Percentiles rank a stretch among this genome's conserved stretches.
phyloP scores from a whole-genome alignment of 1,139 yeast genomes.

The Zygoascus meyerae region DNA sequence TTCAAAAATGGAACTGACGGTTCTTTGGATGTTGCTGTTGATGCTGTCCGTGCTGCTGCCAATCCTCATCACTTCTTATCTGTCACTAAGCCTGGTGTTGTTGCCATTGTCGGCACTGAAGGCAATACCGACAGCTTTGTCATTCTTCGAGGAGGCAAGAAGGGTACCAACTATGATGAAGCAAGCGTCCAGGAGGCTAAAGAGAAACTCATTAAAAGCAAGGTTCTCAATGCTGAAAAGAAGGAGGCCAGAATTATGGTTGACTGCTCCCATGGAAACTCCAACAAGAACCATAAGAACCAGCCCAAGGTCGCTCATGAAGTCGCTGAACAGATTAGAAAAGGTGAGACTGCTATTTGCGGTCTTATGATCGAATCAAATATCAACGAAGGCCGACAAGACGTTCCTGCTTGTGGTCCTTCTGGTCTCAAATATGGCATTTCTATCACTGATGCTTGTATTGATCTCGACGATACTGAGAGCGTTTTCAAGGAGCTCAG shows the following conservation, averaged over 20 bases:
- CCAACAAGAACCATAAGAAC: constrained; percentile 80
- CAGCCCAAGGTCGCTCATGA: constrained; percentile 88
- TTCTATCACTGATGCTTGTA: constrained; percentile 95
- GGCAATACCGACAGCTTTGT: constrained; percentile 90
- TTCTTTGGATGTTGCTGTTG: constrained; percentile 82
- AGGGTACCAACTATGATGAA: constrained; percentile 83
- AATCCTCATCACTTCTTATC: constrained; percentile 92
- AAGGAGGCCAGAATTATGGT: constrained; percentile 70
- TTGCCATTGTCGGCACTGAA: constrained; percentile 90
- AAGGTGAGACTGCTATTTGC: constrained; percentile 74
- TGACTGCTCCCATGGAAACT: constrained; percentile 96
- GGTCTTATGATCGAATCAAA: constrained; percentile 97
- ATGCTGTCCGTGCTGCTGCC: constrained; percentile 87
- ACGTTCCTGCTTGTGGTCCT: constrained; percentile 75
- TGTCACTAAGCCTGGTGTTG: constrained; percentile 92
- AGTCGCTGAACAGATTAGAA: constrained; percentile 68
- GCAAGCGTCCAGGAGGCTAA: constrained; percentile 65
- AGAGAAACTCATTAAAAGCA: constrained; percentile 54
- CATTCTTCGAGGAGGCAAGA: constrained; percentile 91
- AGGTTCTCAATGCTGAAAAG: constrained; percentile 43
- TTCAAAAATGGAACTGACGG: constrained; percentile 98
- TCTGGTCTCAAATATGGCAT: constrained; percentile 78
- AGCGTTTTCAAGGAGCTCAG: constrained; percentile 65
- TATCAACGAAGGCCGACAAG: constrained; percentile 87
- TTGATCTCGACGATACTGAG: constrained; percentile 80